These are phyloP conservation scores for Cryptosporidium tyzzeri DNA, from an alignment of 169 alveolate species.

Conservation along the genomic window DNA sequence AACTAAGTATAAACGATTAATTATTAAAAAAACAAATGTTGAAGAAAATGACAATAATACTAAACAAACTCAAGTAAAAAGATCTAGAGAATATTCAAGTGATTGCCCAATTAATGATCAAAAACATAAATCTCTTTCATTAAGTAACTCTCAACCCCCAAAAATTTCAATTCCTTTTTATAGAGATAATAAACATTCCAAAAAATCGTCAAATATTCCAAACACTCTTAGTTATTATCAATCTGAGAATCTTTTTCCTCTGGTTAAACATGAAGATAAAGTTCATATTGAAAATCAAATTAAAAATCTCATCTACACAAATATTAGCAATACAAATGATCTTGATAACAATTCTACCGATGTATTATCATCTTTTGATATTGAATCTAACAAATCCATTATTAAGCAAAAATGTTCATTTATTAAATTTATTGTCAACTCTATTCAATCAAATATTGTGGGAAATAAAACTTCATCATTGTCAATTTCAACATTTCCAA, in stretches of 20 bases:
- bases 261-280: slow-evolving; percentile 24
- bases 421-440: slow-evolving; percentile 6
- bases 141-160: slow-evolving; percentile 8
- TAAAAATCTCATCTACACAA: slow-evolving; percentile 14
- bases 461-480: not conserved
- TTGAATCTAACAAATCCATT: slow-evolving; percentile 17
- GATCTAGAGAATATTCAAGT: not conserved
- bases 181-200: slow-evolving; percentile 6
- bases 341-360: not conserved
- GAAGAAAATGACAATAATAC: not conserved
- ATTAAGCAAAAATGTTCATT: slow-evolving; percentile 24
- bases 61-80: not conserved
- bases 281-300: slow-evolving; percentile 26
- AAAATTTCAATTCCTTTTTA: slow-evolving; percentile 26
- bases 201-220: not conserved
- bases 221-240: not conserved
- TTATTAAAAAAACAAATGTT: not conserved
- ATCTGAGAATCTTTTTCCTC: slow-evolving; percentile 14
- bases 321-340: not conserved
- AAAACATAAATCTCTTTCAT: not conserved
- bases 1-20: slow-evolving; percentile 7
- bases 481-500: not conserved
- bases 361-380: too few relatives aligned
- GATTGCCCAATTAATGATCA: not conserved
- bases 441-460: not conserved